Evolutionary conservation across 2,329 filamentous ascomycete genomes (phyloP).

Genomic region (Ophiostoma ulmi): DNA sequence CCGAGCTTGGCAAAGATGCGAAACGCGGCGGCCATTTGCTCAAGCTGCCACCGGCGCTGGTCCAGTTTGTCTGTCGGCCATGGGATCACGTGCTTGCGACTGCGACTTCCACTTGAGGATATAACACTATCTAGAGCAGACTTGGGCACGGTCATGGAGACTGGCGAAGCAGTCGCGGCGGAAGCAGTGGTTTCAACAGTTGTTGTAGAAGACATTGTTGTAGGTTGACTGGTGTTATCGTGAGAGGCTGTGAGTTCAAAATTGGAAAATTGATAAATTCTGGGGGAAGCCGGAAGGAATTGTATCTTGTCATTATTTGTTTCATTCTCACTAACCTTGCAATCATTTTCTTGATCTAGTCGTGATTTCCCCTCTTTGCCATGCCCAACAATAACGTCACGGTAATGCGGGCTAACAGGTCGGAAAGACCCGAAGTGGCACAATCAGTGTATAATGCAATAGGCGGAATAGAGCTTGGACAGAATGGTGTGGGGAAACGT

Average conservation of each 20-base stretch:
- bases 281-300: neutral
- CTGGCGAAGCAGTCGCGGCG: neutral
- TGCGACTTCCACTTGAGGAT: neutral
- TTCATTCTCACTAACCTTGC: neutral
- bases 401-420: neutral
- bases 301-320: neutral
- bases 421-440: slow-evolving; percentile 13
- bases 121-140: neutral
- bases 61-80: neutral
- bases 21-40: slow-evolving; percentile 55
- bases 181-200: neutral
- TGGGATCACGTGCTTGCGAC: neutral
- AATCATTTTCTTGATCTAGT: neutral
- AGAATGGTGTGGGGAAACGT: neutral
- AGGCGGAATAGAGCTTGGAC: neutral
- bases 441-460: slow-evolving; percentile 6
- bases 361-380: neutral
- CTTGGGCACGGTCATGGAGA: slow-evolving; percentile 1
- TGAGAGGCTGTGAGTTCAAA: neutral
- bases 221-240: neutral
- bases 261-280: neutral
- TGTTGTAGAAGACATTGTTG: neutral
- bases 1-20: slow-evolving; percentile 56
- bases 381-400: neutral
- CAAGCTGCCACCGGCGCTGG: slow-evolving; percentile 8